phyloP scores from a whole-genome alignment of 441 rosid genomes.

The Populus hybrid region DNA sequence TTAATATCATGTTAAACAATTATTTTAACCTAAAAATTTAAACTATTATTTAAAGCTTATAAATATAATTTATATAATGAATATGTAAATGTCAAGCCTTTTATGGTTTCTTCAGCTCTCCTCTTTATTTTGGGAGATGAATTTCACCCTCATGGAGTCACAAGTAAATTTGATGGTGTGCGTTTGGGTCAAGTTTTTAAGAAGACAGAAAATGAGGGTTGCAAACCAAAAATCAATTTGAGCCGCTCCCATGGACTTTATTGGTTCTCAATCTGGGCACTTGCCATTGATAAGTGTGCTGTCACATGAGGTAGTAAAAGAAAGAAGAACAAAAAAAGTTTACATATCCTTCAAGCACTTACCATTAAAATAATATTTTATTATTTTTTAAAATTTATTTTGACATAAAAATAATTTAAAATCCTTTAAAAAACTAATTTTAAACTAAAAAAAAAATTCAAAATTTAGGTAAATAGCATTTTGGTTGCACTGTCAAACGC shows the following conservation, averaged over 20 bases:
- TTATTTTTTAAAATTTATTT: no score
- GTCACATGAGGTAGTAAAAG: conserved; percentile 26
- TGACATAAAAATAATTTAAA: no score
- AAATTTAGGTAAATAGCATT: no score
- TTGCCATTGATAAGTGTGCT: conserved; percentile 15
- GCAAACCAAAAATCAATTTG: conserved; percentile 19
- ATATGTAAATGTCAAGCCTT: conserved; percentile 20
- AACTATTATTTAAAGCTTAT: no score
- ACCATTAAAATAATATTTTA: no score
- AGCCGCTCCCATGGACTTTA: conserved; percentile 10
- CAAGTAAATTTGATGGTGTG: conserved; percentile 28
- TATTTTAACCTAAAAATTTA: no score
- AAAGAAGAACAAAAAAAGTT: conserved; percentile 39
- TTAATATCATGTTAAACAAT: no score
- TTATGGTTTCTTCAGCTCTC: conserved; percentile 62
- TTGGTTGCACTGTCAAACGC: accelerated
- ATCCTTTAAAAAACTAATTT: no score
- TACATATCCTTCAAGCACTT: neutral
- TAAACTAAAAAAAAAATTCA: no score
- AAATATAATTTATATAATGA: no score
- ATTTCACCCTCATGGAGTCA: conserved; percentile 20
- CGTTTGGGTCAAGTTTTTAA: conserved; percentile 17
- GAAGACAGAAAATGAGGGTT: conserved; percentile 16
- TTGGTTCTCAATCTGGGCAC: conserved; percentile 24
- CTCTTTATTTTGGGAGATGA: conserved; percentile 40